Conservation (phyloP, 345 rosid species). For the Linum lewisii region DNA sequence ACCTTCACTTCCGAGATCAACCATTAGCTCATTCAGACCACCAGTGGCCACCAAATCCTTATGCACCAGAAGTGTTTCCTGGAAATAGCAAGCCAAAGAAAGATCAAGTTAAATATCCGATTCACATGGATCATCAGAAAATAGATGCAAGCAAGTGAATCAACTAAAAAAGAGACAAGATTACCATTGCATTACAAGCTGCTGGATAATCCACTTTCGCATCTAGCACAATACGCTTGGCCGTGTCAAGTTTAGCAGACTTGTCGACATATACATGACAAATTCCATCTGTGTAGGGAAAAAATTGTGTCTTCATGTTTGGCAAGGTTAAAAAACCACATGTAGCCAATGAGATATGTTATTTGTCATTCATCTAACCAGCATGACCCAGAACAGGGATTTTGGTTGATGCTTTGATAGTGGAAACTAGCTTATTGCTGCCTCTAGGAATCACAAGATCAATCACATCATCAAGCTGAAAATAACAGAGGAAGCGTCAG, state of each 20-base stretch:
- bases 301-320: constrained; percentile 1
- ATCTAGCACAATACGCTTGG: constrained; percentile 72
- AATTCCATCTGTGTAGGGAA: constrained; percentile 67
- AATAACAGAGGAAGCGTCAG: constrained; percentile 17
- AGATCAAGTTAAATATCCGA: no score
- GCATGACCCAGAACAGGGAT: constrained; percentile 98
- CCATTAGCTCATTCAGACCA: constrained; percentile 45
- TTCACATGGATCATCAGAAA: no score
- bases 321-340: background rate
- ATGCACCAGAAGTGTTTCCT: constrained; percentile 98
- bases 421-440: constrained; percentile 86
- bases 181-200: constrained; percentile 95
- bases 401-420: constrained; percentile 82
- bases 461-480: constrained; percentile 94
- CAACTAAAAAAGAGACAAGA: background rate
- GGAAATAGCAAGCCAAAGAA: constrained; percentile 10
- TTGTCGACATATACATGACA: constrained; percentile 92
- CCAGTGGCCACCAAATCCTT: constrained; percentile 59
- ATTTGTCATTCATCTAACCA: constrained; percentile 39
- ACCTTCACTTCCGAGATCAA: constrained; percentile 63
- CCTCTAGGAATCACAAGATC: constrained; percentile 99
- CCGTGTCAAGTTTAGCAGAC: constrained; percentile 74
- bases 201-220: constrained; percentile 96
- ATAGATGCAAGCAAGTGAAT: background rate
- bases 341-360: constrained; percentile 1